Percentiles rank a stretch among this genome's conserved stretches.
These are phyloP conservation scores for Coemansia sp. DNA, from an alignment of 192 early-diverging fungal genomes.

Conservation along the genomic window DNA sequence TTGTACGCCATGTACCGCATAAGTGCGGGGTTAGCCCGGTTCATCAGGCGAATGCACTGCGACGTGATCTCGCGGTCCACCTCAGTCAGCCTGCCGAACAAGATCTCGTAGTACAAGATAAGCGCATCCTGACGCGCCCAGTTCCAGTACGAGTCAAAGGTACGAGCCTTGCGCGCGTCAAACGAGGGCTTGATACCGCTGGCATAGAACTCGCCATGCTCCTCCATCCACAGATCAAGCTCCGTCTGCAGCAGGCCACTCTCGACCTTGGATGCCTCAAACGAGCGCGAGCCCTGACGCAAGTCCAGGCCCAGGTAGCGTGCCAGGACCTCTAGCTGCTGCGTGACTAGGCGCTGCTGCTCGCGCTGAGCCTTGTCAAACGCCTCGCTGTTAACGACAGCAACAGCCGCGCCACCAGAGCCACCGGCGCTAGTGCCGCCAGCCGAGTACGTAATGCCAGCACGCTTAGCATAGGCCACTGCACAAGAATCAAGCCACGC, in stretches of 20 bases:
- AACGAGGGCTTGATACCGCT: constrained; percentile 85
- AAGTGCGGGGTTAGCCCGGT: constrained; percentile 59
- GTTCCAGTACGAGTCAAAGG: constrained; percentile 96
- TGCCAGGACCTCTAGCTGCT: constrained; percentile 75
- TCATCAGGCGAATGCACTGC: constrained; percentile 86
- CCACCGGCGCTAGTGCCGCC: constrained; percentile 59
- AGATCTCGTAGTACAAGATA: constrained; percentile 90
- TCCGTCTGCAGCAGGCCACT: constrained; percentile 76
- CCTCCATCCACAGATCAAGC: constrained; percentile 87
- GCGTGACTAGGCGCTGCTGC: constrained; percentile 68
- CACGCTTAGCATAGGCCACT: constrained; percentile 70
- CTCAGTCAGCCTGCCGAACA: constrained; percentile 78
- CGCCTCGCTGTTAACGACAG: constrained; percentile 84
- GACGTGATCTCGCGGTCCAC: constrained; percentile 75
- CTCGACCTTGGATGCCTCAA: constrained; percentile 71
- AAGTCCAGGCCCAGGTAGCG: constrained; percentile 88
- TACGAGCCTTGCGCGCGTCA: constrained; percentile 79
- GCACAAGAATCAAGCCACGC: constrained; percentile 76
- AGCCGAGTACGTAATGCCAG: constrained; percentile 59
- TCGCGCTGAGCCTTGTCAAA: constrained; percentile 76
- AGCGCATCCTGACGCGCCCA: constrained; percentile 68
- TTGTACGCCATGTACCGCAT: constrained; percentile 78
- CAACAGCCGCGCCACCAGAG: constrained; percentile 64
- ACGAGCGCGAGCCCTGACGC: constrained; percentile 80
- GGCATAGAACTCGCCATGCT: constrained; percentile 92